Conservation (phyloP, 1,284 basidiomycete species). For the Fomitiporia mediterranea region DNA sequence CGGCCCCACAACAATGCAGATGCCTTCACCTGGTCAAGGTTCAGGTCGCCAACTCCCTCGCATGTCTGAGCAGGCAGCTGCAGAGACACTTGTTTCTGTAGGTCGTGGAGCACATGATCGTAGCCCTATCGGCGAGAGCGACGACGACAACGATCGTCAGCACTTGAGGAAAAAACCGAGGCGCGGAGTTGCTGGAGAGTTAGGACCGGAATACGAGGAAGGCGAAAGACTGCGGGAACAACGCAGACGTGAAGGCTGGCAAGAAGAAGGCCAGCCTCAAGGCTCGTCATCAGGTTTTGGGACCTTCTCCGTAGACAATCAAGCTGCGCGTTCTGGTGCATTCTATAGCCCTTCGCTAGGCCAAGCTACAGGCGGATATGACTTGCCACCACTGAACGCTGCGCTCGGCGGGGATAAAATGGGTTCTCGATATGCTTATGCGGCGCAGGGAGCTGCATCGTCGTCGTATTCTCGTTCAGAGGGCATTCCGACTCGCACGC, state of each 20-base stretch:
- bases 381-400: conserved; percentile 54
- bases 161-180: conserved; percentile 51
- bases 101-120: conserved; percentile 49
- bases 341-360: conserved; percentile 9
- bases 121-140: conserved; percentile 50
- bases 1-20: conserved; percentile 26
- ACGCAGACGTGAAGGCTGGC: conserved; percentile 18
- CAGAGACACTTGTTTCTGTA: conserved; percentile 76
- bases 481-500: conserved; percentile 62
- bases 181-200: conserved; percentile 29
- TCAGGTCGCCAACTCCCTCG: conserved; percentile 29
- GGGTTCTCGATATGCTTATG: conserved; percentile 27
- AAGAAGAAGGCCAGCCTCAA: conserved; percentile 11
- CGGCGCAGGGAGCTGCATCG: conserved; percentile 26
- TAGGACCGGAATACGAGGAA: conserved; percentile 33
- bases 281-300: conserved; percentile 12
- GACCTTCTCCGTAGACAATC: conserved; percentile 4
- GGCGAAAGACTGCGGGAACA: conserved; percentile 8
- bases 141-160: conserved; percentile 47
- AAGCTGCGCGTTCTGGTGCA: background rate
- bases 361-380: conserved; percentile 39
- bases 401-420: conserved; percentile 33
- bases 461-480: conserved; percentile 56
- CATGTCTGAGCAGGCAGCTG: conserved; percentile 78
- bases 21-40: conserved; percentile 18